Evolutionary conservation across 306 rosid genomes (phyloP).

Genomic region (Nissolia schottii): DNA sequence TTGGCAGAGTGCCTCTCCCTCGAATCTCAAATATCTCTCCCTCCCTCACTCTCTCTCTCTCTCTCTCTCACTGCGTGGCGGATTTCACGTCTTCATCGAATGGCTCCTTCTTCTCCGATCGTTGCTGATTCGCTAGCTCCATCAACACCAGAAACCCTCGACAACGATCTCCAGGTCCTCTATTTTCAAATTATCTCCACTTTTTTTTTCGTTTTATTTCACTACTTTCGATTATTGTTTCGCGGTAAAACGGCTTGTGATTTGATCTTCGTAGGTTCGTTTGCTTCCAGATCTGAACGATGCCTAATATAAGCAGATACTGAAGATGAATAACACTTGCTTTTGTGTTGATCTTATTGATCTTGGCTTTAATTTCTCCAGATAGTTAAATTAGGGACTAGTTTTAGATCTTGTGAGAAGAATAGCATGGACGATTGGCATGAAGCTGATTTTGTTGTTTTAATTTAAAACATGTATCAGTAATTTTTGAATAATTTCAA

Average conservation of each 20-base stretch:
- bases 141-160: constrained; percentile 6
- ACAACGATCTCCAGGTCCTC: constrained; percentile 33
- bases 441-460: constrained; percentile 15
- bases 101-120: constrained; percentile 31
- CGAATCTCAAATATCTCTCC: too few species aligned
- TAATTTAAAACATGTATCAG: not conserved
- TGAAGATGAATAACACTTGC: not conserved
- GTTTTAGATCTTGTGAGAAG: not conserved
- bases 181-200: not conserved
- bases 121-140: not conserved
- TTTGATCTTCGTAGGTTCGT: not conserved
- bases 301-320: not conserved
- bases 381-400: not conserved
- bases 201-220: not conserved
- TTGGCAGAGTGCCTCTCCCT: not conserved
- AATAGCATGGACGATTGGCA: not conserved
- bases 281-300: not conserved
- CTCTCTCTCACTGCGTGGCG: not conserved
- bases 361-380: not conserved
- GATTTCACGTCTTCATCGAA: not conserved
- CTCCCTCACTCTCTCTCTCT: constrained; percentile 3
- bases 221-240: not conserved
- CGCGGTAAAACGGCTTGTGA: not conserved
- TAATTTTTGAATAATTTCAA: constrained; percentile 7
- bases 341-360: not conserved